Conservation (phyloP, 2,329 filamentous ascomycete genomes). For the Fusarium mangiferae region DNA sequence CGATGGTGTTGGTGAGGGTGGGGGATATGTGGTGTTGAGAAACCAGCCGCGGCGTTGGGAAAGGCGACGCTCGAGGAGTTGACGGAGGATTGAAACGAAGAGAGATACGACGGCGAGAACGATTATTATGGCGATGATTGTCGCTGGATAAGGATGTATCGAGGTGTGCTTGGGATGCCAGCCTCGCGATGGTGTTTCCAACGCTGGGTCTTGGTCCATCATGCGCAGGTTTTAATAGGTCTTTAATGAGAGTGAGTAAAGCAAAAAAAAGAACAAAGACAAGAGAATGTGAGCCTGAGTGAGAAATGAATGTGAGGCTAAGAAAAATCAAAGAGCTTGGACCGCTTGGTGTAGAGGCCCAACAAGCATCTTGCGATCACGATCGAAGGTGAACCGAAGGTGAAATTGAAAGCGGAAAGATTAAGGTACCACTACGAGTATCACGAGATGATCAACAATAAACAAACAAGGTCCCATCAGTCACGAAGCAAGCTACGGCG, state of each 20-base stretch:
- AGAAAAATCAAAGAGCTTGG: constrained; percentile 10
- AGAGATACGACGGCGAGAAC: constrained; percentile 31
- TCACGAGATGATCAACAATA: constrained; percentile 9
- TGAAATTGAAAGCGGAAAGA: background rate
- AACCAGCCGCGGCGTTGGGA: constrained; percentile 24
- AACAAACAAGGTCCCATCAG: constrained; percentile 28
- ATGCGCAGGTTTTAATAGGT: background rate
- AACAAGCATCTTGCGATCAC: constrained; percentile 9
- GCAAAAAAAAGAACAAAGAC: background rate
- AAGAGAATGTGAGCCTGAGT: background rate
- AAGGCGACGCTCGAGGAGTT: constrained; percentile 28
- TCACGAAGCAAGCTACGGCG: constrained; percentile 4
- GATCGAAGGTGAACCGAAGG: background rate
- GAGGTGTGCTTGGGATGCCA: constrained; percentile 3
- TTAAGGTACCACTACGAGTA: background rate
- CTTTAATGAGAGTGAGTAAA: background rate
- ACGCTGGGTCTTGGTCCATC: constrained; percentile 5
- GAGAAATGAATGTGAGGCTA: background rate
- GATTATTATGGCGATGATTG: constrained; percentile 35
- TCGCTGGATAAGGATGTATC: constrained; percentile 30
- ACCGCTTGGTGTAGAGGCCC: constrained; percentile 6
- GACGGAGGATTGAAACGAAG: constrained; percentile 32
- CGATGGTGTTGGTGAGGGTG: constrained; percentile 6
- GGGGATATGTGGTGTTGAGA: constrained; percentile 20
- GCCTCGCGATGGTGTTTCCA: background rate